Percentiles rank a stretch among this genome's conserved stretches.
Evolutionary conservation across 352 stramenopile genomes (phyloP).

Genomic region (Phytopythium mirpurense): DNA sequence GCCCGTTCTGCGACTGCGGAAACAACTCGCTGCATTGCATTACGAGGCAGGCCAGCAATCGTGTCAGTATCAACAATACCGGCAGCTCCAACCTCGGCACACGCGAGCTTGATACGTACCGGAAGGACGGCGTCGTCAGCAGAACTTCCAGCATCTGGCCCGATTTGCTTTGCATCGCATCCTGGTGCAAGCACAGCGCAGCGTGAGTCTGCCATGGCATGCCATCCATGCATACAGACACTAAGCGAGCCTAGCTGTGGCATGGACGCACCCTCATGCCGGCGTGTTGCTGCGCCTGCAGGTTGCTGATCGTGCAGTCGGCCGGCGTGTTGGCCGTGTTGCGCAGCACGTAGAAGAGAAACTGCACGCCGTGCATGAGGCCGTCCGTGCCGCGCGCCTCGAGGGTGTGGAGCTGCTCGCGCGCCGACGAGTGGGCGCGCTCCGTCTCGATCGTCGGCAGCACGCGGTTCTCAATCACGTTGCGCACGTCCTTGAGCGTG

Average conservation of each 20-base stretch:
- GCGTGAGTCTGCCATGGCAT: too few species aligned
- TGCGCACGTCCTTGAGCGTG: slow-evolving; percentile 79
- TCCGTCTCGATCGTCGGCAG: slow-evolving; percentile 79
- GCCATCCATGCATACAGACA: too few species aligned
- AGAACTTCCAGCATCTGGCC: slow-evolving; percentile 81
- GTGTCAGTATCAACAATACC: too few species aligned
- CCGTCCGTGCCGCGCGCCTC: slow-evolving; percentile 73
- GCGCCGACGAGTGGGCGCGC: slow-evolving; percentile 71
- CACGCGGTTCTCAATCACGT: slow-evolving; percentile 71
- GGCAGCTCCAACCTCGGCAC: too few species aligned
- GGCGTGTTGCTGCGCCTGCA: slow-evolving; percentile 74
- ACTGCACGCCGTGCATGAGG: slow-evolving; percentile 84
- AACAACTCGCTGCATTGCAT: slow-evolving; percentile 66
- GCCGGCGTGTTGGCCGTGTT: slow-evolving; percentile 81
- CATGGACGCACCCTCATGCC: slow-evolving; percentile 49
- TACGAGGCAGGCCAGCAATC: slow-evolving; percentile 1
- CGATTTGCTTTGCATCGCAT: slow-evolving; percentile 81
- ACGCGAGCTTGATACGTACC: slow-evolving; percentile 32
- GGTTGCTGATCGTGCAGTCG: slow-evolving; percentile 81
- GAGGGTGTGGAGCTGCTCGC: slow-evolving; percentile 74
- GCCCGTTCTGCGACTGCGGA: slow-evolving; percentile 24
- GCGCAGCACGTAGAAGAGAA: slow-evolving; percentile 81
- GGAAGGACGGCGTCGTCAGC: slow-evolving; percentile 78
- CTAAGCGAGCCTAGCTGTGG: too few species aligned
- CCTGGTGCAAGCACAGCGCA: slow-evolving; percentile 13